phyloP scores from a whole-genome alignment of 805 yeast species.

The Starmerella lactis-condensi region DNA sequence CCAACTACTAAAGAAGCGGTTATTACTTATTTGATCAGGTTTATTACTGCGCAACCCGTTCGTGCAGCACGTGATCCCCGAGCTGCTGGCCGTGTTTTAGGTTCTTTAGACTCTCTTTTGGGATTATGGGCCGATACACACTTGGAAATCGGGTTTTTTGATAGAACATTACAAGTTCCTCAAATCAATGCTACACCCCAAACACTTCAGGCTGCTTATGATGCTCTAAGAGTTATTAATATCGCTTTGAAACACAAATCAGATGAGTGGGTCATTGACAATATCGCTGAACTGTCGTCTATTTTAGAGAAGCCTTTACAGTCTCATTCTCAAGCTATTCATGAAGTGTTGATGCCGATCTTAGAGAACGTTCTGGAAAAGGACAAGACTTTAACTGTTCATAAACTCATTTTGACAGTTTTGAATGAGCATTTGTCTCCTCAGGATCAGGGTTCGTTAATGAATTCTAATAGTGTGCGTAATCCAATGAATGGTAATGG shows the following conservation, averaged over 20 bases:
- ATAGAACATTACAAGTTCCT: slow-evolving; percentile 61
- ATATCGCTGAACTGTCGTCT: slow-evolving; percentile 48
- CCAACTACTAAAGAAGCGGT: slow-evolving; percentile 73
- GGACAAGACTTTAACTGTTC: slow-evolving; percentile 6
- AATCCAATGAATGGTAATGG: too few relatives aligned
- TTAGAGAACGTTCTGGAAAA: slow-evolving; percentile 23
- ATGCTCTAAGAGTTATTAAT: slow-evolving; percentile 76
- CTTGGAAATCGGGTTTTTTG: slow-evolving; percentile 75
- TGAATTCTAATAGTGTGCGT: too few relatives aligned
- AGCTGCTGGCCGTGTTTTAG: slow-evolving; percentile 61
- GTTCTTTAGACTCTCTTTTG: slow-evolving; percentile 53
- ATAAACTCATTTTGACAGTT: slow-evolving; percentile 5
- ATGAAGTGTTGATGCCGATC: slow-evolving; percentile 63
- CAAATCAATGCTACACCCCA: slow-evolving; percentile 40
- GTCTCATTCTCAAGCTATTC: slow-evolving; percentile 71
- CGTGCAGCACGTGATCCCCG: slow-evolving; percentile 55
- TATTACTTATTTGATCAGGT: slow-evolving; percentile 70
- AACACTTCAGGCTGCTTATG: slow-evolving; percentile 60
- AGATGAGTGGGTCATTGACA: slow-evolving; percentile 59
- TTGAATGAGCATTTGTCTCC: slow-evolving; percentile 9
- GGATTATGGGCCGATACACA: slow-evolving; percentile 79
- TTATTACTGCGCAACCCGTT: slow-evolving; percentile 54
- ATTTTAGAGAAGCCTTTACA: slow-evolving; percentile 64
- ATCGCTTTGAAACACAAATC: slow-evolving; percentile 66
- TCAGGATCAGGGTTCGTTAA: neutral